Percentiles rank a stretch among this genome's conserved stretches.
phyloP scores from a whole-genome alignment of 78 protist genomes.

The Guillardia theta region DNA sequence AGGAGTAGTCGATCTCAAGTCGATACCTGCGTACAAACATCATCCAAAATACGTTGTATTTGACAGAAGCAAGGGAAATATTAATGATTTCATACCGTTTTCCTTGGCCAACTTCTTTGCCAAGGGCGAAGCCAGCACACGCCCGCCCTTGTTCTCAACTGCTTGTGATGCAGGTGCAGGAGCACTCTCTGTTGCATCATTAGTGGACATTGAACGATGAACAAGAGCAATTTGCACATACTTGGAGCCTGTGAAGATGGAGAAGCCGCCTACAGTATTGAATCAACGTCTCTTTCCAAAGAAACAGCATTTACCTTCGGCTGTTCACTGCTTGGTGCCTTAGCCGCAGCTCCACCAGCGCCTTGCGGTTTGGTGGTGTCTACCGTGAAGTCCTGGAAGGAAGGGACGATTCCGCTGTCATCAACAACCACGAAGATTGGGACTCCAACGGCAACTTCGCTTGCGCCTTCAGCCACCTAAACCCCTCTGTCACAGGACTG shows the following conservation, averaged over 20 bases:
- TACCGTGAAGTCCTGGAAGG: slow-evolving; percentile 5
- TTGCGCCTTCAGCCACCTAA: neutral
- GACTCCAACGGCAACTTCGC: neutral
- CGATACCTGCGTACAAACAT: too few relatives aligned
- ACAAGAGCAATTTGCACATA: too few relatives aligned
- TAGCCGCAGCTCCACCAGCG: neutral
- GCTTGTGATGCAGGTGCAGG: neutral
- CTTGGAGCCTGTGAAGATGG: too few relatives aligned
- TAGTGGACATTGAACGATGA: too few relatives aligned
- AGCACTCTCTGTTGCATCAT: too few relatives aligned
- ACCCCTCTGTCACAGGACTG: neutral
- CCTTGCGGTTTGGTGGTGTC: neutral
- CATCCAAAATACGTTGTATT: too few relatives aligned
- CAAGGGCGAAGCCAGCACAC: slow-evolving; percentile 9
- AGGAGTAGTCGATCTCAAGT: neutral
- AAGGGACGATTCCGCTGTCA: neutral
- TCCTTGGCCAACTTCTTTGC: neutral
- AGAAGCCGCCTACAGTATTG: too few relatives aligned
- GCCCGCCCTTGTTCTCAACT: neutral
- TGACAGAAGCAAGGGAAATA: too few relatives aligned
- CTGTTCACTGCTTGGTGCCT: too few relatives aligned
- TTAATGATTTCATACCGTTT: too few relatives aligned
- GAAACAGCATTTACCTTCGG: too few relatives aligned
- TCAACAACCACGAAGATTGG: neutral
- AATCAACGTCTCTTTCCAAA: too few relatives aligned